Base-by-base conservation (phyloP, 1,284 basidiomycete species). In the Sanghuangporus baumii region DNA sequence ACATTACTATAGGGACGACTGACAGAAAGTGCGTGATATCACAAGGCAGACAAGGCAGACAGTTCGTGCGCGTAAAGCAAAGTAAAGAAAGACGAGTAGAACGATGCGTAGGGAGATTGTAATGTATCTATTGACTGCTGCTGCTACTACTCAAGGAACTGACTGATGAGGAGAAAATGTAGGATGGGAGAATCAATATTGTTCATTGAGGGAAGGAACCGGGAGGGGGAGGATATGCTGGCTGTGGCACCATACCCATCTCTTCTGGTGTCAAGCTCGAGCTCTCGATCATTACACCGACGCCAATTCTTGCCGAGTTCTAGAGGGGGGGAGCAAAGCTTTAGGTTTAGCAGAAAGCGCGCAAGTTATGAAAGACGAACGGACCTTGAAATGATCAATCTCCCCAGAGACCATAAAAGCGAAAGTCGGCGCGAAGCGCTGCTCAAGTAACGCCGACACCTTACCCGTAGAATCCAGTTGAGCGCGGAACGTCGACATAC, bases 381-480 rank as follows among this genome's bases (percentile, higher is more conserved):
- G 69, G 69, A 93, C 93, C 86, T 96, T 97, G 80, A 94, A 89
- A 83, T 99, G 96, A 75, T 99, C 97, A 68, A 99, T 95, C 82
- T 99, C 96, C 14, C 97, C 96, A 16, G 93, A 87, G 66, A 99
- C 88, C 69, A 96, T 79, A 82, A 99, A 96, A 4, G 93, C 88
- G 72, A 99, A 98, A 11, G 93, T 88, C 8, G 97, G 97, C 23
- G 93, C 93, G 74, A 99, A 93, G 63, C 95, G 85, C 75, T 98
- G 96, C 78, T 99, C 97, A 55, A 99, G 85, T 70, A 97, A 78
- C 67, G 94, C 94, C 59, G 94, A 92, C 55, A 99, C 90, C 78
- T 99, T 99, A 62, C 95, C 94, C 41, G 87, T 89, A 58, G 90
- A 93, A 74, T 98, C 96, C 40, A 97, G 70, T 76, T 98, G 96